A percentile compares a stretch with the other conserved stretches of the same genome.
Evolutionary conservation across 495 filamentous ascomycete genomes (phyloP).

Genomic region (Penicillium desertorum): DNA sequence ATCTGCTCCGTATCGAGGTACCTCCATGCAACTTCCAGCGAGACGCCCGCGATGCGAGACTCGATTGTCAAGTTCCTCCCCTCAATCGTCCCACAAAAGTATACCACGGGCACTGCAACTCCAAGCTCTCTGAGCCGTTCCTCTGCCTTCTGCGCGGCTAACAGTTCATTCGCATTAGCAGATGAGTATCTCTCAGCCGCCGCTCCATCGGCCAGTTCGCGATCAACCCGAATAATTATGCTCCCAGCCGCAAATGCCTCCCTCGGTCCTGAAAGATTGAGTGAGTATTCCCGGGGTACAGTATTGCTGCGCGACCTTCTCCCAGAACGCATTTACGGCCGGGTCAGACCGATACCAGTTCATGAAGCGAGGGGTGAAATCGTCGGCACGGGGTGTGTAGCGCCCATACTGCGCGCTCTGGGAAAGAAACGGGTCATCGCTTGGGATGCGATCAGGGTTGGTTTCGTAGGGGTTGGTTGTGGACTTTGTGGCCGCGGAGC

Average conservation of each 20-base stretch:
- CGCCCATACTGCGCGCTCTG: conserved; percentile 45
- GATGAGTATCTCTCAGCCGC: conserved; percentile 45
- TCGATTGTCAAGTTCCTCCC: conserved; percentile 45
- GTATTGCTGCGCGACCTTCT: conserved; percentile 31
- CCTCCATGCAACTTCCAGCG: conserved; percentile 45
- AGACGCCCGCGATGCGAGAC: conserved; percentile 45
- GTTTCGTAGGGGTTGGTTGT: conserved; percentile 39
- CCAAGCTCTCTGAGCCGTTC: conserved; percentile 33
- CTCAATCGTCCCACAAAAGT: conserved; percentile 42
- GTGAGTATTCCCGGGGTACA: conserved; percentile 40
- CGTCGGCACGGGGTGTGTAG: conserved; percentile 38
- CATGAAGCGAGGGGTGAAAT: conserved; percentile 41
- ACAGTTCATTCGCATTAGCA: conserved; percentile 57
- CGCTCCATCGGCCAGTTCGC: conserved; percentile 24
- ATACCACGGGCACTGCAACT: conserved; percentile 40
- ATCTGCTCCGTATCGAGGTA: conserved; percentile 39
- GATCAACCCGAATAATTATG: conserved; percentile 43
- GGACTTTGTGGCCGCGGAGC: conserved; percentile 19
- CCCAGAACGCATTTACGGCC: conserved; percentile 37
- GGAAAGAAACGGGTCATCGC: conserved; percentile 39
- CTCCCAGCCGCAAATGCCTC: conserved; percentile 43
- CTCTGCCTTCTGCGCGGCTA: conserved; percentile 42
- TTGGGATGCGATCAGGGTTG: conserved; percentile 32
- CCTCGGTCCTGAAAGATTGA: conserved; percentile 33
- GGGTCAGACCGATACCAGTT: conserved; percentile 38